Percentiles rank a stretch among this genome's conserved stretches.
These are phyloP conservation scores for Fistulifera pelliculosa DNA, from an alignment of 108 stramenopile genomes.

Conservation along the genomic window DNA sequence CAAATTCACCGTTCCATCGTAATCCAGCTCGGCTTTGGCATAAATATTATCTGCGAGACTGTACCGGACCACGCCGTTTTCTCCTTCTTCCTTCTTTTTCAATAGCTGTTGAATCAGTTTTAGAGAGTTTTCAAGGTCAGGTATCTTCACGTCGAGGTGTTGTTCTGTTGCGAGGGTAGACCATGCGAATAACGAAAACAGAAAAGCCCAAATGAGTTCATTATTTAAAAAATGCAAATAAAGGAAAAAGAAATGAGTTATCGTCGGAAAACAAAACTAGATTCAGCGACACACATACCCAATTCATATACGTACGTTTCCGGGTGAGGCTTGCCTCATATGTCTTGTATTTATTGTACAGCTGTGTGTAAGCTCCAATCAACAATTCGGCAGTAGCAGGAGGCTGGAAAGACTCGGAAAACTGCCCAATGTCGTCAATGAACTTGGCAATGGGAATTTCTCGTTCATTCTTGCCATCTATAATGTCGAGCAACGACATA, in stretches of 20 bases:
- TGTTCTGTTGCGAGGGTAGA: slow-evolving; percentile 26
- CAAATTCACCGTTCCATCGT: slow-evolving; percentile 83
- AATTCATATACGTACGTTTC: slow-evolving; percentile 37
- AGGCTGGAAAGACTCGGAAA: slow-evolving; percentile 66
- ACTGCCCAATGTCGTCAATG: slow-evolving; percentile 77
- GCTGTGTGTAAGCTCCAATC: slow-evolving; percentile 82
- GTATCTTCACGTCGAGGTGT: slow-evolving; percentile 54
- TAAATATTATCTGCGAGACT: slow-evolving; percentile 93
- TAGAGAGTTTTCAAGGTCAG: slow-evolving; percentile 85
- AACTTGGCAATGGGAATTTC: slow-evolving; percentile 78
- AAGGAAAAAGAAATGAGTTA: no score
- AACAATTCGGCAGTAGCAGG: slow-evolving; percentile 74
- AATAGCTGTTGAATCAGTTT: slow-evolving; percentile 59
- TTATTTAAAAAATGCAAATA: neutral
- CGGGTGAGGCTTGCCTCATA: slow-evolving; percentile 64
- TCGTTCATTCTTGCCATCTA: slow-evolving; percentile 66
- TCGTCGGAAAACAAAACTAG: no score
- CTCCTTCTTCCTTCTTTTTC: slow-evolving; percentile 54
- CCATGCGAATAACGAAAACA: neutral
- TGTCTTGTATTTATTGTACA: slow-evolving; percentile 78
- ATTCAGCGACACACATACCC: neutral
- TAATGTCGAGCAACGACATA: slow-evolving; percentile 66
- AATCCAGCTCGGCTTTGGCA: slow-evolving; percentile 88
- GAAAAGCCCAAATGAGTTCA: neutral
- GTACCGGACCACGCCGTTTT: slow-evolving; percentile 73